phyloP scores from a whole-genome alignment of 192 early-diverging fungal genomes.

The Linnemannia exigua region DNA sequence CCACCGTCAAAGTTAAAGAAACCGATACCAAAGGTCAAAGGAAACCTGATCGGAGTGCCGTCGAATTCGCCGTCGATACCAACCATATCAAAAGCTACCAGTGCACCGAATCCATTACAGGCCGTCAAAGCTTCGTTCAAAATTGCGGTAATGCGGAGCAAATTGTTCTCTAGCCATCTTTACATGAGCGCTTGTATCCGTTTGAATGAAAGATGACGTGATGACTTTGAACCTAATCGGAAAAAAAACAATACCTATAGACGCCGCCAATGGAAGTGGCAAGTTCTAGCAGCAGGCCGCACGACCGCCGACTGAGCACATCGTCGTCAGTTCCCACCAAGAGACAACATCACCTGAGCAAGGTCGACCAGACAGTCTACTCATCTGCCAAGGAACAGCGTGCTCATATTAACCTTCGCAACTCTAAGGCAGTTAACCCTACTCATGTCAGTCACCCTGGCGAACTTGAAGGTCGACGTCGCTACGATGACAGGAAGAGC shows the following conservation, averaged over 20 bases:
- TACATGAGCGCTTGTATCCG: too few species aligned
- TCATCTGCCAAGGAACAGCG: not conserved
- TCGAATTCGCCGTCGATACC: not conserved
- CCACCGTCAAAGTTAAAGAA: not conserved
- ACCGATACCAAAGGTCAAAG: constrained; percentile 17
- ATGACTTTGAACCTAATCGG: not conserved
- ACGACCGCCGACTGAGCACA: not conserved
- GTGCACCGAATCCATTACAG: not conserved
- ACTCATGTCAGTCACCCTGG: not conserved
- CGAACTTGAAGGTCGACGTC: not conserved
- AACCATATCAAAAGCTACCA: not conserved
- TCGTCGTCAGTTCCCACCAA: constrained; percentile 1
- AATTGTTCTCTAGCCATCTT: too few species aligned
- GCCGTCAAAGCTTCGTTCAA: not conserved
- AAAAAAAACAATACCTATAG: not conserved
- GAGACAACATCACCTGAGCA: not conserved
- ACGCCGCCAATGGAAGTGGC: not conserved
- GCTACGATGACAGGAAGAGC: not conserved
- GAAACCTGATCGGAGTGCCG: constrained; percentile 45
- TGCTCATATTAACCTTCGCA: not conserved
- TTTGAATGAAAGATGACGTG: too few species aligned
- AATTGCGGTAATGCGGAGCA: not conserved
- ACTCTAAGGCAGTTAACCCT: not conserved
- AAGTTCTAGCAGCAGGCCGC: not conserved
- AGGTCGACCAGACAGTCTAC: not conserved